Base-by-base conservation (phyloP, 345 rosid species). In the Atalantia buxifolia region DNA sequence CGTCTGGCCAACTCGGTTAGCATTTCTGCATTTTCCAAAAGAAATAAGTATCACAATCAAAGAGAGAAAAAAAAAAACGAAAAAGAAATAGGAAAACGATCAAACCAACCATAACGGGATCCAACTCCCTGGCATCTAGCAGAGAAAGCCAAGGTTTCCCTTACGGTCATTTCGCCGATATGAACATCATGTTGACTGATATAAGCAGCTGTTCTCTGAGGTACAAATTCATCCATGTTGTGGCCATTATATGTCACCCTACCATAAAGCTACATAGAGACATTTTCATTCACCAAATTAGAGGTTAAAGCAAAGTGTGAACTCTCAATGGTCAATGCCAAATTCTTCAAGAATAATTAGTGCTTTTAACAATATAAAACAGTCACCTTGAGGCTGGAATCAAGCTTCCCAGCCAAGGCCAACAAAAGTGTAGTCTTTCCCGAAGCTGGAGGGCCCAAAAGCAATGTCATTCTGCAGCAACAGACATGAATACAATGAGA, bases 401-500 rank as follows among this genome's bases (percentile, higher is more conserved):
- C 93, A 77, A 93, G 98, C 85, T 88, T 91, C 62, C 91, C 93
- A 25, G 94, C 93, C 81, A 93, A 81, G 53, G 97, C 94, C 83
- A 91, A 81, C 83, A 93, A 40, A 12, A 93, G 91, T 0, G 93
- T 88, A 7, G 95, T 93, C 84, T 93, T 93, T 8, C 97, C 97
- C 53, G 97, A 89, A 75, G 90, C 78, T 56, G 95, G 95, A 75
- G 97, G 97, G 48, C 97, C 97, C 84, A 93, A 80, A 66, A 93
- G 94, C 84, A 93, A 72, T 56, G 96, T 83, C 91, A 89, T 84
- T 74, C 96, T 93, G 76, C 68, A 45, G 33, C 67, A 21, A 65
- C 24, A 18, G 25, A 68, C 21, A 66, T 62, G 24, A 62, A 69
- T 57, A 53, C 16, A 10, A 76, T 38, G 19, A 60, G 38, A 48